phyloP scores from a whole-genome alignment of 2,329 filamentous ascomycete genomes.

The Fonsecaea nubica region DNA sequence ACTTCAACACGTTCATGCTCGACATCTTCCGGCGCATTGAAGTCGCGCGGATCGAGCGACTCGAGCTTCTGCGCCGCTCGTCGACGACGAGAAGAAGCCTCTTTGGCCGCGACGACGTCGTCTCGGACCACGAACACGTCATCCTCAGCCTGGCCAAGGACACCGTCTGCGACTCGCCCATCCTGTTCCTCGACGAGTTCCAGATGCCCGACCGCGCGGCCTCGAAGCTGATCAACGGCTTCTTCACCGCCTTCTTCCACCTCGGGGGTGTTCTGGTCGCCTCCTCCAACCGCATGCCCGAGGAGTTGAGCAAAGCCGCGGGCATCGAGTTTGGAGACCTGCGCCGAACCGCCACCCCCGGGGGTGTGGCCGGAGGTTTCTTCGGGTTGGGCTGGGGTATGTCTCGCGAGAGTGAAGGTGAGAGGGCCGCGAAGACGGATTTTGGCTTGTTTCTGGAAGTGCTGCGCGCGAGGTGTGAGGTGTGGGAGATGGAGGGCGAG shows the following conservation, averaged over 20 bases:
- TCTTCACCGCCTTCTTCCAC: conserved; percentile 82
- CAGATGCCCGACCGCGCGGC: conserved; percentile 79
- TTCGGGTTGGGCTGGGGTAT: conserved; percentile 37
- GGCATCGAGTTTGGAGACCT: conserved; percentile 67
- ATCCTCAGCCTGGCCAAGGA: conserved; percentile 77
- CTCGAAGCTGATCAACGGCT: conserved; percentile 78
- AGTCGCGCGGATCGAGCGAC: conserved; percentile 59
- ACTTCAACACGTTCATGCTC: conserved; percentile 87
- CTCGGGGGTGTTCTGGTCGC: conserved; percentile 80
- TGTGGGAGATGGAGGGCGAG: conserved; percentile 81
- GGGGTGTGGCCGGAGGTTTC: conserved; percentile 29
- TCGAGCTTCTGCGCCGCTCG: background rate
- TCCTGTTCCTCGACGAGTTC: conserved; percentile 83
- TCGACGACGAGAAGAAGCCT: conserved; percentile 17
- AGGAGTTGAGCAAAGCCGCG: conserved; percentile 76
- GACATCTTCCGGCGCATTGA: conserved; percentile 77
- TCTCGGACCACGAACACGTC: conserved; percentile 65
- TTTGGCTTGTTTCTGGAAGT: conserved; percentile 79
- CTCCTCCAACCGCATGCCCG: conserved; percentile 82
- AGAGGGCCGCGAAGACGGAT: conserved; percentile 70
- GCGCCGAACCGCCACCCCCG: background rate
- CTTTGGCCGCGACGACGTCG: conserved; percentile 21
- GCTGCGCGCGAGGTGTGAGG: conserved; percentile 76
- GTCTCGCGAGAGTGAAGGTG: conserved; percentile 52
- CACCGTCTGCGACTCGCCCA: conserved; percentile 74